phyloP scores from a whole-genome alignment of 805 yeast species.

The Zygoascus biomembranicola region DNA sequence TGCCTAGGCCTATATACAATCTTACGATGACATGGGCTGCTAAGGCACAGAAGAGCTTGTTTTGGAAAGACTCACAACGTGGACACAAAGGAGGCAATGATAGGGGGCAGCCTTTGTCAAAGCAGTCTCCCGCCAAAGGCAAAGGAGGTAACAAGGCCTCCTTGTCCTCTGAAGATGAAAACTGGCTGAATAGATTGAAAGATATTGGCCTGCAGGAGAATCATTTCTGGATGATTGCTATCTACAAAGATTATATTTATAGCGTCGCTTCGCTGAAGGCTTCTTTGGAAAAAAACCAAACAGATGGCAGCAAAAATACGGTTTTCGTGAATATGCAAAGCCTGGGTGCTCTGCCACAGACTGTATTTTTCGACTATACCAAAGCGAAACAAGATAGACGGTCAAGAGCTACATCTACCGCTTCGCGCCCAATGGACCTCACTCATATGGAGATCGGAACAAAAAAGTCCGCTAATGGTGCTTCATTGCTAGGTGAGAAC shows the following conservation, averaged over 20 bases:
- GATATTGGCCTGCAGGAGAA: conserved; percentile 64
- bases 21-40: conserved; percentile 64
- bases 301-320: not conserved
- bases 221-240: conserved; percentile 78
- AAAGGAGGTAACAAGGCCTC: not conserved
- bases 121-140: not conserved
- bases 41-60: conserved; percentile 56
- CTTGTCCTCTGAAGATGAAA: conserved; percentile 26
- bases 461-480: not conserved
- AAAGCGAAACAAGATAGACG: not conserved
- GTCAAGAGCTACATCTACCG: not conserved
- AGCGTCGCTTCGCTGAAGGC: conserved; percentile 21
- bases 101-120: not conserved
- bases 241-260: conserved; percentile 57
- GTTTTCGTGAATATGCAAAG: conserved; percentile 7
- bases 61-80: conserved; percentile 47
- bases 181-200: conserved; percentile 60
- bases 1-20: conserved; percentile 57
- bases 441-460: not conserved
- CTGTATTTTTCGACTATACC: conserved; percentile 14
- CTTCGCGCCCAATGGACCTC: not conserved
- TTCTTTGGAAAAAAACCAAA: not conserved
- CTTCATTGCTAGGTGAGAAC: not conserved
- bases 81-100: not conserved
- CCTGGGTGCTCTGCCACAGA: conserved; percentile 13